Evolutionary conservation across 169 alveolate species (phyloP).

Genomic region (Cystoisospora suis): DNA sequence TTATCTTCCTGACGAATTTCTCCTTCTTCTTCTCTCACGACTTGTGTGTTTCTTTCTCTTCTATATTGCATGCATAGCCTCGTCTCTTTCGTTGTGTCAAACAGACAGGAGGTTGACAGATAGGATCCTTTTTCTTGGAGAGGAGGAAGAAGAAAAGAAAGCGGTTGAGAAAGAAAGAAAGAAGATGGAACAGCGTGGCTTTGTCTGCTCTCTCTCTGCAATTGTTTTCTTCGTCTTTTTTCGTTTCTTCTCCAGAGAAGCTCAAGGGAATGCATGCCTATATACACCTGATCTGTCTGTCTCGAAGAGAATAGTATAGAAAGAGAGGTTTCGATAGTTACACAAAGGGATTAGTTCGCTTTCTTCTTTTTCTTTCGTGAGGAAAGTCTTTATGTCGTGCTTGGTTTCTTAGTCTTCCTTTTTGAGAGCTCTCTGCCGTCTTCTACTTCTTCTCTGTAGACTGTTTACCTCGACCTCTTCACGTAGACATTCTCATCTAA

Average conservation of each 20-base stretch:
- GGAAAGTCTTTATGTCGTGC: neutral
- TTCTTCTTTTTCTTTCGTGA: neutral
- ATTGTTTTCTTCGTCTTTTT: neutral
- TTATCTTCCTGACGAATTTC: neutral
- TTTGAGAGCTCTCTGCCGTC: neutral
- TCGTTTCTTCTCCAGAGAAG: neutral
- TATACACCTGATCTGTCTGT: too few relatives aligned
- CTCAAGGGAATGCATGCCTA: too few relatives aligned
- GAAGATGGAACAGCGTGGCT: neutral
- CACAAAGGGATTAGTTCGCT: neutral
- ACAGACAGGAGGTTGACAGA: neutral
- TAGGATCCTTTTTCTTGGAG: neutral
- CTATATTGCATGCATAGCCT: neutral
- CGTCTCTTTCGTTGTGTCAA: neutral
- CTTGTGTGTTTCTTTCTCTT: neutral
- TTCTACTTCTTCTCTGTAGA: too few relatives aligned
- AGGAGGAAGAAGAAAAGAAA: neutral
- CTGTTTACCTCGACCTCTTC: too few relatives aligned
- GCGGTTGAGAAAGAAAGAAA: neutral
- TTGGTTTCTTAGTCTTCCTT: neutral
- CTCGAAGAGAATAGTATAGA: neutral
- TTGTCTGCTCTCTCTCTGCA: neutral
- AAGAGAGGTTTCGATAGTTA: neutral
- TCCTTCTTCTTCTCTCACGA: neutral
- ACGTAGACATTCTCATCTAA: too few relatives aligned